Base-by-base conservation (phyloP, 75 land plant genomes). In the Cunninghamia lanceolata region DNA sequence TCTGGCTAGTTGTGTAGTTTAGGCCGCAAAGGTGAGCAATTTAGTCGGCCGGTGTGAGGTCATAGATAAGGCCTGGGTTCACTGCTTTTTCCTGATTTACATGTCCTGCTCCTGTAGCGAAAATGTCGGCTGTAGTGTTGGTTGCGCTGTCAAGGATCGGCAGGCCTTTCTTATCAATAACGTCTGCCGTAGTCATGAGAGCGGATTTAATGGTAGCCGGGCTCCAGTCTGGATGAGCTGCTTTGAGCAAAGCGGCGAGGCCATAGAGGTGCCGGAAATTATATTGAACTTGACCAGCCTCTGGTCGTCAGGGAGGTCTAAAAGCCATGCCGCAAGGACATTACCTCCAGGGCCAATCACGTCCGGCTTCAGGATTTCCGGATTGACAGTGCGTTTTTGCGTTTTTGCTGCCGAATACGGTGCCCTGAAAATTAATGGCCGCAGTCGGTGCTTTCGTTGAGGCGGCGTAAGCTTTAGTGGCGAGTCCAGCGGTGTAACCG, bases 61-160 rank as follows among this genome's bases (percentile, higher is more conserved):
- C 92, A 46, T 91, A 91, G 9, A 93, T 83, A 32, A 93, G 83
- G 3, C 94, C 94, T 32, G 94, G 94, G 68, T 93, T 68, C 6
- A 21, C 39, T 7, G 94, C 94, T 45, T 45, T 84, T 9, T 76
- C 45, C 1, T 90, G 90, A 84, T 91, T 84, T 15, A 93, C 90
- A 25, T 88, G 90, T 1, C 92, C 94, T 1, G 88, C 83, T 0
- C 93, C 93, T 13, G 53, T 46, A 5, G 85, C 91, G 15, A 86
- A 83, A n/a, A 79, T 6, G 40, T 81, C 30, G 0, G 91, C 88
- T 85, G 52, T 50, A 11, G 10, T 9, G 9, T n/a, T n/a, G n/a
- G n/a, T n/a, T n/a, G n/a, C n/a, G n/a, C n/a, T n/a, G n/a, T n/a
- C n/a, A n/a, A n/a, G n/a, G n/a, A n/a, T n/a, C n/a, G n/a, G n/a